Conservation (phyloP, 768 basidiomycete species). For the Serendipita indica region DNA sequence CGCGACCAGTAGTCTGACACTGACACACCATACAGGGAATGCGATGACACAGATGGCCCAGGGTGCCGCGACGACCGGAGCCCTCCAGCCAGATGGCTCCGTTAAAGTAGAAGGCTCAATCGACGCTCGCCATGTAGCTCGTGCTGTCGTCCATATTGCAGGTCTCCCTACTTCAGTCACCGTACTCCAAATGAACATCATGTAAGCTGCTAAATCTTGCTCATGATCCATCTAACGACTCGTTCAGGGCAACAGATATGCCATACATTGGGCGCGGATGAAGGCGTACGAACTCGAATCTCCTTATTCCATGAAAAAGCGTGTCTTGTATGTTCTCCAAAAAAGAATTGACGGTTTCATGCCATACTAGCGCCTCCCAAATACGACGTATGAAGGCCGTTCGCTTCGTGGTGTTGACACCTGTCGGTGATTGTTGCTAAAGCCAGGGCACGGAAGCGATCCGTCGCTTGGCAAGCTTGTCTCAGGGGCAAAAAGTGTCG, state of each 20-base stretch:
- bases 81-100: conserved; percentile 55
- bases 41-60: conserved; percentile 48
- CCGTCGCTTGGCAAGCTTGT: too few relatives aligned
- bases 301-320: too few relatives aligned
- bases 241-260: conserved; percentile 29
- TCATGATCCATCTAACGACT: neutral
- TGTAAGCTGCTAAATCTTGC: conserved; percentile 34
- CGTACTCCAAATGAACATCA: conserved; percentile 56
- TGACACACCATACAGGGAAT: conserved; percentile 34
- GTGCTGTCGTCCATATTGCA: conserved; percentile 57
- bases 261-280: conserved; percentile 36
- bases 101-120: conserved; percentile 44
- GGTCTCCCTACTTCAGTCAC: conserved; percentile 52
- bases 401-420: too few relatives aligned
- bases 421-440: too few relatives aligned
- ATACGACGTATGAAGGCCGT: too few relatives aligned
- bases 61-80: conserved; percentile 30
- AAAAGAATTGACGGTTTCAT: too few relatives aligned
- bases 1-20: neutral
- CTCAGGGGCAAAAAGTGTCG: too few relatives aligned
- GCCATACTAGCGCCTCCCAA: too few relatives aligned
- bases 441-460: too few relatives aligned
- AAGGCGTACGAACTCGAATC: too few relatives aligned
- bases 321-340: too few relatives aligned
- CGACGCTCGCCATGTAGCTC: conserved; percentile 56